phyloP scores from a whole-genome alignment of 306 rosid species.

The Gastrolobium bilobum region DNA sequence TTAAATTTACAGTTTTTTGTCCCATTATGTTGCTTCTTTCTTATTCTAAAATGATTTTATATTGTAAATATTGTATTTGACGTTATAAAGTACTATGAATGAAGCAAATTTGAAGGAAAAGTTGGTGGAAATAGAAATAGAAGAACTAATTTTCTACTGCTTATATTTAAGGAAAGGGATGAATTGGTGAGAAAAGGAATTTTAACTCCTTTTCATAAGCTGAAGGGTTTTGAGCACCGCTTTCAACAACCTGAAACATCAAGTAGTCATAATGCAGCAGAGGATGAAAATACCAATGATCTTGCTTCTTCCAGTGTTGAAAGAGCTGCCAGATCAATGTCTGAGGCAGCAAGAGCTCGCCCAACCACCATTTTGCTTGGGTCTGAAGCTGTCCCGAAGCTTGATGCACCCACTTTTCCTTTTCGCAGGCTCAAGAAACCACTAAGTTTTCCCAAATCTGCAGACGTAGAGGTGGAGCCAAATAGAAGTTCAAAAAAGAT shows the following conservation, averaged over 20 bases:
- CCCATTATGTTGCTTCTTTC: conserved; percentile 9
- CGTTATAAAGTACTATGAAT: background rate
- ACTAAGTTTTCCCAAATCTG: conserved; percentile 57
- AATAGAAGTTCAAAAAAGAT: conserved; percentile 57
- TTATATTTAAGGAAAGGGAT: conserved; percentile 85
- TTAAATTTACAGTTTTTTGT: conserved; percentile 24
- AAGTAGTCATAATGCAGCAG: conserved; percentile 51
- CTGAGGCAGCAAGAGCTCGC: conserved; percentile 89
- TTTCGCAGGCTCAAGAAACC: conserved; percentile 77
- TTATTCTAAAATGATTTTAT: background rate
- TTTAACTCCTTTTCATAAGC: conserved; percentile 92
- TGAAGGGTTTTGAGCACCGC: conserved; percentile 91
- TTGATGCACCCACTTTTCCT: conserved; percentile 86
- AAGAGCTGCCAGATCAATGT: conserved; percentile 72
- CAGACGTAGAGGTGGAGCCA: conserved; percentile 53
- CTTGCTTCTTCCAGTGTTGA: conserved; percentile 74
- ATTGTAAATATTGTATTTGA: background rate
- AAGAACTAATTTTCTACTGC: conserved; percentile 51
- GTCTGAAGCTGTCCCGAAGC: conserved; percentile 76
- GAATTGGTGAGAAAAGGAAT: conserved; percentile 88
- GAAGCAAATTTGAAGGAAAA: conserved; percentile 39
- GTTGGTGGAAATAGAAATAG: conserved; percentile 22
- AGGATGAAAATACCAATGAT: conserved; percentile 56
- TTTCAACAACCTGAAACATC: conserved; percentile 72
- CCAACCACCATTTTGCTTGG: conserved; percentile 87